phyloP scores from a whole-genome alignment of 305 asterid species.

The Solanum chacoense region DNA sequence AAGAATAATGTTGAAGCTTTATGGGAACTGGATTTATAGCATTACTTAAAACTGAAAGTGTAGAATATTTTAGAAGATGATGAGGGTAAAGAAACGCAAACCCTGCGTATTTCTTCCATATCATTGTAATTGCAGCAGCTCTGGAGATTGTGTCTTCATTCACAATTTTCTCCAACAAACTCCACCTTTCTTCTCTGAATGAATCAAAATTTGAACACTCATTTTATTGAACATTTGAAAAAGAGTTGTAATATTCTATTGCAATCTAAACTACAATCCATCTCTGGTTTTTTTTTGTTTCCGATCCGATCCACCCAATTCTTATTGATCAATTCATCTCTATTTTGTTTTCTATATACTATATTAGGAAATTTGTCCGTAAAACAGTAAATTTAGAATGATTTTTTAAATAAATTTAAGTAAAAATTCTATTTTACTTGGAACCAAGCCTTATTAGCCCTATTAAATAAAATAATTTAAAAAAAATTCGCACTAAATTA shows the following conservation, averaged over 20 bases:
- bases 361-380: background rate
- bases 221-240: background rate
- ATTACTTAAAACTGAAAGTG: background rate
- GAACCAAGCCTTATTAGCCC: too few species aligned
- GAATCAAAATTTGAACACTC: background rate
- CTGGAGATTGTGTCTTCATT: background rate
- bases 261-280: background rate
- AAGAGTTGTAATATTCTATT: background rate
- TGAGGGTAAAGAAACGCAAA: background rate
- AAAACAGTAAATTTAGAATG: too few species aligned
- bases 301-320: background rate
- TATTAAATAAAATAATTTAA: too few species aligned
- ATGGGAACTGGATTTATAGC: background rate
- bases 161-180: background rate
- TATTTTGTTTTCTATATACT: background rate
- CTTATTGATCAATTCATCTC: background rate
- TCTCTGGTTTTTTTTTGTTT: background rate
- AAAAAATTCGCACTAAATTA: background rate
- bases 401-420: too few species aligned
- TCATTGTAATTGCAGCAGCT: background rate
- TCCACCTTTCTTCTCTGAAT: background rate
- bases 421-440: too few species aligned
- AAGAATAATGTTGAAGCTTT: constrained; percentile 7
- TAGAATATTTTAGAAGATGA: background rate
- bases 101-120: background rate